Conservation (phyloP, 2,329 filamentous ascomycete genomes). For the Simplicillium sp. region DNA sequence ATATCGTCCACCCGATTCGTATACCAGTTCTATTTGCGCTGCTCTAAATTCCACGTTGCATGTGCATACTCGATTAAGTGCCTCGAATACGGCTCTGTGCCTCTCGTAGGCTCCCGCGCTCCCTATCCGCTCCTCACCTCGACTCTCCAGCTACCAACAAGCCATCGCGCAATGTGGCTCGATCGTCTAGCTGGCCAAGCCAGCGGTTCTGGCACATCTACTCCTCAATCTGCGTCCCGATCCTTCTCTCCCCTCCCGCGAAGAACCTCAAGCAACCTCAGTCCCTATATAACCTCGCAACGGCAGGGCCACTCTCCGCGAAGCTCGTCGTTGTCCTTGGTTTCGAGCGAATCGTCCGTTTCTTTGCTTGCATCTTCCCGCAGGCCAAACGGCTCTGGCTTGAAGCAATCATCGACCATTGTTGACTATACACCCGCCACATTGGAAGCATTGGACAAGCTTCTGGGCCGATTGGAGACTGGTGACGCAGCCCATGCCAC, state of each 20-base stretch:
- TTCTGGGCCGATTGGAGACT: constrained; percentile 23
- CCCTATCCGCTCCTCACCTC: background rate
- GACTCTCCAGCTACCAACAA: constrained; percentile 2
- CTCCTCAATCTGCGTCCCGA: constrained; percentile 54
- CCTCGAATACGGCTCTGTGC: no score
- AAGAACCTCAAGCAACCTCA: constrained; percentile 58
- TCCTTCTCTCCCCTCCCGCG: constrained; percentile 62
- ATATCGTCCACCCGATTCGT: no score
- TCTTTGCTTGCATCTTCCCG: constrained; percentile 62
- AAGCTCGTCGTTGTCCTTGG: constrained; percentile 70
- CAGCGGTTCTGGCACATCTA: constrained; percentile 45
- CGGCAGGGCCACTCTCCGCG: constrained; percentile 60
- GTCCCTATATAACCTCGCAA: constrained; percentile 58
- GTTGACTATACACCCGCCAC: constrained; percentile 55
- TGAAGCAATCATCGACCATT: constrained; percentile 47
- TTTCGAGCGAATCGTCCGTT: constrained; percentile 65
- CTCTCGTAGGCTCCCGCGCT: no score
- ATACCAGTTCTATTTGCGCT: no score
- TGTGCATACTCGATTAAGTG: no score
- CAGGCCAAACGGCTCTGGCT: constrained; percentile 55
- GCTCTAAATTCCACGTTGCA: no score
- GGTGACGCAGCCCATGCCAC: constrained; percentile 7
- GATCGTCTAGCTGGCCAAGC: constrained; percentile 73
- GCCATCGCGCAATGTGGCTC: constrained; percentile 63
- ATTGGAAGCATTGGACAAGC: constrained; percentile 52